Base-by-base conservation (phyloP, 2,329 filamentous ascomycete genomes). In the Diaporthe sp. region DNA sequence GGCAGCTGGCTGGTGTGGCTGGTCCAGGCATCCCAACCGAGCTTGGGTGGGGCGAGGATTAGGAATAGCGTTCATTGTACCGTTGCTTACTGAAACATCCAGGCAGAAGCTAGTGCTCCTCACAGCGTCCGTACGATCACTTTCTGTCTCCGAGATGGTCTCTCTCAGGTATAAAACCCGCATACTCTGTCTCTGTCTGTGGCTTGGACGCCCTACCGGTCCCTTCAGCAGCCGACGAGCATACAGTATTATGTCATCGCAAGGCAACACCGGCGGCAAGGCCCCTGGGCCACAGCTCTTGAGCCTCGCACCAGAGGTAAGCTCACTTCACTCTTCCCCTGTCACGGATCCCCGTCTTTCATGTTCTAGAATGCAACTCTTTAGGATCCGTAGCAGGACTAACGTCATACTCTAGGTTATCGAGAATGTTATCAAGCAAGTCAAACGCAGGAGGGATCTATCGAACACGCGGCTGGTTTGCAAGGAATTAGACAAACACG, bases 301-400 rank as follows among this genome's bases (percentile, higher is more conserved):
- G 10, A 25, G 35, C 32, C 70, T 74, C n/a, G 53, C 70, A 42
- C 70, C 73, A 9, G 73, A n/a, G n/a, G n/a, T n/a, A n/a, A n/a
- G n/a, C n/a, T n/a, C n/a, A n/a, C n/a, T n/a, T n/a, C n/a, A n/a
- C n/a, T n/a, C n/a, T n/a, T n/a, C n/a, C n/a, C n/a, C n/a, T n/a
- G n/a, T n/a, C n/a, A n/a, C n/a, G n/a, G n/a, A n/a, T n/a, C n/a
- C n/a, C n/a, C n/a, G n/a, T n/a, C n/a, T n/a, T n/a, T n/a, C n/a
- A n/a, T n/a, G n/a, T n/a, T n/a, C n/a, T n/a, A n/a, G n/a, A n/a
- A n/a, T n/a, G n/a, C n/a, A n/a, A n/a, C n/a, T n/a, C n/a, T n/a
- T n/a, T n/a, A n/a, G n/a, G n/a, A n/a, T n/a, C n/a, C n/a, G n/a
- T n/a, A n/a, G n/a, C n/a, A n/a, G n/a, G n/a, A n/a, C n/a, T n/a